phyloP scores from a whole-genome alignment of 1,284 basidiomycete genomes.

The Apiotrichum veenhuisii region DNA sequence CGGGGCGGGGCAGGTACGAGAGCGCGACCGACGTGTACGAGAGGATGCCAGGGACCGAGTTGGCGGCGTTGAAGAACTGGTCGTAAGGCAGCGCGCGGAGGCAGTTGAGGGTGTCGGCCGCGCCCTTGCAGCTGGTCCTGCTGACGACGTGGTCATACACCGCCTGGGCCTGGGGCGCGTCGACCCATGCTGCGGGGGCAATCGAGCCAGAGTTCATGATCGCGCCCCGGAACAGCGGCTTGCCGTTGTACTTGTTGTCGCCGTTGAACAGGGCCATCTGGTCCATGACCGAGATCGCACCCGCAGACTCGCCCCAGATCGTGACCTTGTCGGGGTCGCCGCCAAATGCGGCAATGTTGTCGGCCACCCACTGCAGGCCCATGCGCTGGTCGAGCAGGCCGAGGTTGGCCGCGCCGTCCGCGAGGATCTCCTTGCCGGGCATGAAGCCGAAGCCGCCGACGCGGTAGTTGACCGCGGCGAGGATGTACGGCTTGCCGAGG shows the following conservation, averaged over 20 bases:
- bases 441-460: constrained; percentile 46
- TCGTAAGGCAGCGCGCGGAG: constrained; percentile 53
- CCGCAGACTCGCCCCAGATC: constrained; percentile 61
- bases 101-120: constrained; percentile 55
- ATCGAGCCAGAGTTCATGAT: constrained; percentile 49
- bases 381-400: constrained; percentile 51
- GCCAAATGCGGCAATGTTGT: constrained; percentile 41
- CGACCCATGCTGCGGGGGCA: constrained; percentile 29
- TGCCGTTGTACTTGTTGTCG: constrained; percentile 41
- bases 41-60: constrained; percentile 13
- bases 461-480: constrained; percentile 61
- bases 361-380: constrained; percentile 41
- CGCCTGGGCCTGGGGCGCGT: constrained; percentile 15
- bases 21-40: constrained; percentile 19
- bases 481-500: constrained; percentile 52
- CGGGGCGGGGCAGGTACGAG: constrained; percentile 56
- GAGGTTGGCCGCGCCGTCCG: constrained; percentile 54
- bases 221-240: constrained; percentile 47
- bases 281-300: constrained; percentile 37
- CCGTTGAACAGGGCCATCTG: constrained; percentile 59
- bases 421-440: constrained; percentile 55
- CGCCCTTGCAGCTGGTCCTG: constrained; percentile 17
- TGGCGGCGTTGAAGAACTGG: constrained; percentile 9
- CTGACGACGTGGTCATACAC: constrained; percentile 14
- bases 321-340: constrained; percentile 44